Conservation (phyloP, 2,329 filamentous ascomycete genomes). For the Xylariales sp. region DNA sequence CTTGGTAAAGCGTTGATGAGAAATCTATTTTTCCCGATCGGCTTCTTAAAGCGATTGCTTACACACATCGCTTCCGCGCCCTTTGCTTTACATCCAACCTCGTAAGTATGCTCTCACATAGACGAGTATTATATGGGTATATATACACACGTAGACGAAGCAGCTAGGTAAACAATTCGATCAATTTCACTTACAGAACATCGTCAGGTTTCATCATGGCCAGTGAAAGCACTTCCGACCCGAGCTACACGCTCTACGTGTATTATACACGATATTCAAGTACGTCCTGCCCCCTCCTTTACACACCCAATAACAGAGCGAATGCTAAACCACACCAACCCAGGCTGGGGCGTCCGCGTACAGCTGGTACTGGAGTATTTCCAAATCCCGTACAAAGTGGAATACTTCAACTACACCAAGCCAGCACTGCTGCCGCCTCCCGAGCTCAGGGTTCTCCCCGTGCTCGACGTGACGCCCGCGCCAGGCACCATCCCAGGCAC, state of each 20-base stretch:
- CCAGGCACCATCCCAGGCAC: slow-evolving; percentile 52
- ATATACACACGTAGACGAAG: not conserved
- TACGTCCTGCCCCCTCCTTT: slow-evolving; percentile 26
- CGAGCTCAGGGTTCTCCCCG: slow-evolving; percentile 55
- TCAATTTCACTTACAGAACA: not conserved
- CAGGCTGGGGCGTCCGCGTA: slow-evolving; percentile 44
- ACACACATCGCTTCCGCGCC: not conserved
- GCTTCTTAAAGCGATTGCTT: not conserved
- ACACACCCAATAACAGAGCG: too few species aligned
- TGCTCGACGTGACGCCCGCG: slow-evolving; percentile 44
- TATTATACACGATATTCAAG: slow-evolving; percentile 44
- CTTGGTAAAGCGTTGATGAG: slow-evolving; percentile 22
- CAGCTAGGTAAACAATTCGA: not conserved
- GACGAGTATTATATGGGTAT: not conserved
- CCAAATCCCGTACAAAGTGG: slow-evolving; percentile 56
- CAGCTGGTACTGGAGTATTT: slow-evolving; percentile 56
- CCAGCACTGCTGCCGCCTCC: slow-evolving; percentile 47
- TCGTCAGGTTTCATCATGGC: slow-evolving; percentile 31
- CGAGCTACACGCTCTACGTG: slow-evolving; percentile 38
- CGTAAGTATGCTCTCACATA: not conserved
- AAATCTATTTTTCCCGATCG: not conserved
- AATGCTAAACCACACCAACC: slow-evolving; percentile 14
- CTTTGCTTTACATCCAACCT: slow-evolving; percentile 14
- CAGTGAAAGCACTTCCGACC: slow-evolving; percentile 19
- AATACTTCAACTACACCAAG: slow-evolving; percentile 51